Evolutionary conservation across 2,329 filamentous ascomycete species (phyloP), one percentile per base, ranked within the genome.

Genomic region (Neophaeococcomyces aloes): DNA sequence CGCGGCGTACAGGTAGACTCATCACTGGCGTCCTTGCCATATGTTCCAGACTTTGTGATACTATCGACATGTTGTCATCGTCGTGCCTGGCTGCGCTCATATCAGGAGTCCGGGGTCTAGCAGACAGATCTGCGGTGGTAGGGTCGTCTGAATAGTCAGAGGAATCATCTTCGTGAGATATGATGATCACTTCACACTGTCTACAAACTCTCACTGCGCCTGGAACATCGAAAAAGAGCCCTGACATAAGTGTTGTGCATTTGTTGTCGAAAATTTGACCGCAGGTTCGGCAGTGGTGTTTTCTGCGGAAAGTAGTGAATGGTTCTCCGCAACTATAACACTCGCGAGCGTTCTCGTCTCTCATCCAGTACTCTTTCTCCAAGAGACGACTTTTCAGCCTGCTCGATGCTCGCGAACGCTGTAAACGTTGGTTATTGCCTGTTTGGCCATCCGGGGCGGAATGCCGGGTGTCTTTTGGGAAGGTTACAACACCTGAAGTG

Each of bases 221-320:
- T 37, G 80, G 77, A 38, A 95, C 86, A 13, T 86, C 88, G 60
- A 98, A 96, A 38, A 81, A 79, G 50, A 83, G 77, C 4, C 89
- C 91, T 4, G 86, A 77, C 18, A 96, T 86, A n/a, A 89, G 79
- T 4, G 83, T 83, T 0, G 89, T 98, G 64, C 91, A 98, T 61
- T 93, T 94, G 3, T 86, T 85, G 62, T 96, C 91, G 58, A 98
- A 98, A 34, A 98, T 98, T 58, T 94, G 94, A n/a, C 91, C 91
- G 59, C 91, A 98, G 0, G 76, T 76, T 48, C 93, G 80, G 61
- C 91, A 98, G 63, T 98, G 91, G 61, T 98, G 91, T 59, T 98
- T 98, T 52, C 91, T 79, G 47, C 91, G 78, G 59, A 96, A 96
- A 1, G 89, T 91, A 0, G 86, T 87, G 58, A 98, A 98, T 2